Conservation (phyloP, 257 asterid genomes). For the Capsicum baccatum region DNA sequence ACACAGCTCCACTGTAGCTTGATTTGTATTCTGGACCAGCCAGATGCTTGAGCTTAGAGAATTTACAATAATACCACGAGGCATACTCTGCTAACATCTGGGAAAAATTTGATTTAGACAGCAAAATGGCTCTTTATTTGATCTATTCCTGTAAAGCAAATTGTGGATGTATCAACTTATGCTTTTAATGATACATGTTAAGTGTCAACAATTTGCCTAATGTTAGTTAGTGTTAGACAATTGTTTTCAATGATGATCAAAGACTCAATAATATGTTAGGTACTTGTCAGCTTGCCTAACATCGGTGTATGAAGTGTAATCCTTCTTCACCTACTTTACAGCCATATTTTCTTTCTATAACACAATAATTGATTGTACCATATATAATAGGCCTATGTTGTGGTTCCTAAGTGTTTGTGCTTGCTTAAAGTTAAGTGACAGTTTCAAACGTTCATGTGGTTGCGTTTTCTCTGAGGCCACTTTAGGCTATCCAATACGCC, state of each 20-base stretch:
- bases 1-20: not conserved
- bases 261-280: not conserved
- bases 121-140: not conserved
- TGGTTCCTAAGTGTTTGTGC: not conserved
- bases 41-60: slow-evolving; percentile 14
- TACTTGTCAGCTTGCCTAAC: slow-evolving; percentile 22
- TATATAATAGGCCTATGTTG: not conserved
- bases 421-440: not conserved
- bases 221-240: not conserved
- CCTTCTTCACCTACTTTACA: not conserved
- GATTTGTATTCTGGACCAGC: not conserved
- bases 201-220: not conserved
- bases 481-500: not conserved
- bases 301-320: not conserved
- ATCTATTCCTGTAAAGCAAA: slow-evolving; percentile 2
- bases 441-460: not conserved
- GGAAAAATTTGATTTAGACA: not conserved
- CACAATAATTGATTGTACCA: not conserved
- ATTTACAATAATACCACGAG: not conserved
- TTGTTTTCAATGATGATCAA: not conserved
- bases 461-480: not conserved
- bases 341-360: slow-evolving; percentile 23
- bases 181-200: not conserved
- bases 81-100: not conserved
- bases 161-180: not conserved